Conservation (phyloP, 2,329 filamentous ascomycete species). For the Diaporthe nobilis region DNA sequence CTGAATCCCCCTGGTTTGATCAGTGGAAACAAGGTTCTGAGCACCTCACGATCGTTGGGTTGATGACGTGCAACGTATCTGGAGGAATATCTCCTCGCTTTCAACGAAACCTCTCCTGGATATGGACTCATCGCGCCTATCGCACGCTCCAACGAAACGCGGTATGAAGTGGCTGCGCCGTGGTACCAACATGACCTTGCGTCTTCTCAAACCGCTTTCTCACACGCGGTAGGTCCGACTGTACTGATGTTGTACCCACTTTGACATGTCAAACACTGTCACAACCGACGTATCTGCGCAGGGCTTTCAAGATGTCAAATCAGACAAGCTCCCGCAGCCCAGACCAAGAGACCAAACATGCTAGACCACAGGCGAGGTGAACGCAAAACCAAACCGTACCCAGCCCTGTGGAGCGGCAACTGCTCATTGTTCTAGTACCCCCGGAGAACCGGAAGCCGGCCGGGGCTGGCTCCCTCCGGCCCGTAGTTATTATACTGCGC, state of each 20-base stretch:
- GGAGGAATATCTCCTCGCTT: too few species aligned
- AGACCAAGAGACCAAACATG: conserved; percentile 1
- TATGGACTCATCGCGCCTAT: too few species aligned
- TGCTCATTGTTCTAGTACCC: background rate
- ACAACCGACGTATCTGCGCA: background rate
- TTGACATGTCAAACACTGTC: background rate
- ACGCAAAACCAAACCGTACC: background rate
- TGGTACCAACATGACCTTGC: background rate
- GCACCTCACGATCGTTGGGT: background rate
- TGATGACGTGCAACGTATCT: background rate
- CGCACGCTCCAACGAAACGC: background rate
- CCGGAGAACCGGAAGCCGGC: conserved; percentile 17
- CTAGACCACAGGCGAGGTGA: background rate
- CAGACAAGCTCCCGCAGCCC: conserved; percentile 1
- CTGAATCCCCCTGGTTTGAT: background rate
- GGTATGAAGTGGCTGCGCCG: background rate
- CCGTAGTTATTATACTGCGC: conserved; percentile 2
- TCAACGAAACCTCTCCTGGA: background rate
- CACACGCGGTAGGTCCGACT: background rate
- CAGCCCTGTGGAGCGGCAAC: background rate
- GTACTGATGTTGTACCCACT: background rate
- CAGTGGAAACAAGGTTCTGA: background rate
- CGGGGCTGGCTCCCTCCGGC: background rate
- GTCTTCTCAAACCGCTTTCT: background rate
- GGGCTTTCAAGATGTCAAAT: conserved; percentile 8